phyloP scores from a whole-genome alignment of 2,329 filamentous ascomycete genomes.

The Arthroderma sp. region DNA sequence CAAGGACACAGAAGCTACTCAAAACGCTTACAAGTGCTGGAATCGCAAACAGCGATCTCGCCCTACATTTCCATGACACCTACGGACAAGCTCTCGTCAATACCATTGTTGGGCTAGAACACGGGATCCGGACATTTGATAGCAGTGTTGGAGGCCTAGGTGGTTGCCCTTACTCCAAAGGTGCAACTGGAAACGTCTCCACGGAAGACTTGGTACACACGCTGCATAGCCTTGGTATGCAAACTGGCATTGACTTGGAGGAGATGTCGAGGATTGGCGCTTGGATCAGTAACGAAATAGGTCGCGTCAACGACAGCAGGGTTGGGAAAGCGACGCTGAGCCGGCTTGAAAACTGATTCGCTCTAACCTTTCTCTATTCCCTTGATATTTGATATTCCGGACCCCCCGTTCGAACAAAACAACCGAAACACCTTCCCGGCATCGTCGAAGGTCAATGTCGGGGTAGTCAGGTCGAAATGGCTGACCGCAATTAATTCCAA shows the following conservation, averaged over 20 bases:
- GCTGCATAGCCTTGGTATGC: conserved; percentile 46
- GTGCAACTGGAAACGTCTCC: conserved; percentile 52
- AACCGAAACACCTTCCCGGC: no score
- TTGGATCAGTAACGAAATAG: conserved; percentile 44
- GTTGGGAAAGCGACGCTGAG: conserved; percentile 40
- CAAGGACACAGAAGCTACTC: conserved; percentile 45
- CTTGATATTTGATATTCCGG: neutral
- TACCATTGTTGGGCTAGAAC: conserved; percentile 47
- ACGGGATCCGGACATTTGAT: conserved; percentile 51
- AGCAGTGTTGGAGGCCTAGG: conserved; percentile 51
- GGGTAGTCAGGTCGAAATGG: no score
- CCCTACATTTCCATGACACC: conserved; percentile 54
- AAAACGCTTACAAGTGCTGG: conserved; percentile 47
- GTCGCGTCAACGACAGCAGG: conserved; percentile 39
- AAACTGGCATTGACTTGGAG: conserved; percentile 45
- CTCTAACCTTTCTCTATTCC: no score
- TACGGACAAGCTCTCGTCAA: conserved; percentile 54
- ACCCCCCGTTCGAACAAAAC: neutral
- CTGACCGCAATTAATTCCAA: no score
- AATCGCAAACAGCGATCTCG: conserved; percentile 46
- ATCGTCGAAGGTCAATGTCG: no score
- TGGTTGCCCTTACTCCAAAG: conserved; percentile 52
- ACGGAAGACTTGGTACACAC: conserved; percentile 52
- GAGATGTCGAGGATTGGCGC: conserved; percentile 43
- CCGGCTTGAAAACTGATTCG: conserved; percentile 16